Conservation (phyloP, 345 rosid species). For the Arabidopsis thaliana region DNA sequence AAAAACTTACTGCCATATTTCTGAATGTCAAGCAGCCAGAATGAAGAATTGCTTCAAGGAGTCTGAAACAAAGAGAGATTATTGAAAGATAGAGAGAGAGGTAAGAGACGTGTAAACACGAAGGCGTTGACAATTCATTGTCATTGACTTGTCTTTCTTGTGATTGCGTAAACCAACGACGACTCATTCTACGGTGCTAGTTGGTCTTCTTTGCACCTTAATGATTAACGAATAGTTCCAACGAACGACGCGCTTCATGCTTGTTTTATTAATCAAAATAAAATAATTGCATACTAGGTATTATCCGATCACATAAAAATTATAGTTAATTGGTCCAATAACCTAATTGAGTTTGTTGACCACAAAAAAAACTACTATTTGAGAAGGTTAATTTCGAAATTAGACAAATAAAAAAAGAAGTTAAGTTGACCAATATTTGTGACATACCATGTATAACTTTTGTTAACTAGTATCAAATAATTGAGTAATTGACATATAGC, state of each 20-base stretch:
- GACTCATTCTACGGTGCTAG: conserved; percentile 29
- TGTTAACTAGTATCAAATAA: no score
- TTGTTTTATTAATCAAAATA: neutral
- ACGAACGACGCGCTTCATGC: conserved; percentile 25
- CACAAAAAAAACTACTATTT: neutral
- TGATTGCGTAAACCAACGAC: conserved; percentile 18
- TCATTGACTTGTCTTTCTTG: conserved; percentile 31
- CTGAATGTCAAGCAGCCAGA: conserved; percentile 21
- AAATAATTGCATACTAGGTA: neutral
- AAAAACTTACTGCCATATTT: conserved; percentile 43
- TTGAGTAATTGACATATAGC: no score
- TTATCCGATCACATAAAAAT: neutral
- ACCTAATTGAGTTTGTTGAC: neutral
- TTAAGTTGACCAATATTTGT: no score
- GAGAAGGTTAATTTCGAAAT: no score
- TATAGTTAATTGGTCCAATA: neutral
- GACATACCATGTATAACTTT: no score
- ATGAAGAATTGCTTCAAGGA: conserved; percentile 24
- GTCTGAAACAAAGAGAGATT: neutral
- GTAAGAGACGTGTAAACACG: conserved; percentile 43
- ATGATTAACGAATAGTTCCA: conserved; percentile 9
- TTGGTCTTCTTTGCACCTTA: neutral
- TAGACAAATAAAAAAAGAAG: no score
- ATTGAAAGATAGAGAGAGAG: conserved; percentile 1
- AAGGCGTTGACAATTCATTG: conserved; percentile 37